Evolutionary conservation across 176 grass and related monocot genomes (phyloP).

Genomic region (Zea luxurians): DNA sequence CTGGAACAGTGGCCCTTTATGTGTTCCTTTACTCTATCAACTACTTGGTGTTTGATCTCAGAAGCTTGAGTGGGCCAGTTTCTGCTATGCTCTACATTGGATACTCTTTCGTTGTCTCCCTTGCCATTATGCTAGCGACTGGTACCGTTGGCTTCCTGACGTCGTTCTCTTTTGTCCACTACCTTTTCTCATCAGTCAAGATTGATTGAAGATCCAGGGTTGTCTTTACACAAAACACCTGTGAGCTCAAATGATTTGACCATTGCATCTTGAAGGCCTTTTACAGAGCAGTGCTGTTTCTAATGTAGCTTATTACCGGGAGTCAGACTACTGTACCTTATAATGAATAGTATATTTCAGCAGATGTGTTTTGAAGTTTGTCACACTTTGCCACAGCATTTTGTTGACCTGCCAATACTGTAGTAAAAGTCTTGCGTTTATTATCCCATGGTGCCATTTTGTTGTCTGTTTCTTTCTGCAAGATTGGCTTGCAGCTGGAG

Average conservation of each 20-base stretch:
- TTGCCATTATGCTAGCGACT: conserved; percentile 86
- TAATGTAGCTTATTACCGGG: conserved; percentile 46
- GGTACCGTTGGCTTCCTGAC: conserved; percentile 78
- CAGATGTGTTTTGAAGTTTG: conserved; percentile 30
- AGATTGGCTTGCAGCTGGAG: not conserved
- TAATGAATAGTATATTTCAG: conserved; percentile 36
- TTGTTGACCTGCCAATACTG: conserved; percentile 15
- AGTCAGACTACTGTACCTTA: conserved; percentile 39
- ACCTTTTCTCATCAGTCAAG: conserved; percentile 87
- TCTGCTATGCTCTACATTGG: conserved; percentile 81
- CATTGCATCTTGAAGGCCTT: conserved; percentile 31
- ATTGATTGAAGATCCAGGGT: conserved; percentile 62
- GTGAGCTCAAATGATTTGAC: conserved; percentile 31
- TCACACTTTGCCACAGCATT: conserved; percentile 10
- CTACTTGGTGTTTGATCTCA: conserved; percentile 84
- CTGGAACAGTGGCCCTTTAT: conserved; percentile 69
- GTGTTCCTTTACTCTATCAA: conserved; percentile 90
- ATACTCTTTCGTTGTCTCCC: conserved; percentile 72
- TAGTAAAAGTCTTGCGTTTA: not conserved
- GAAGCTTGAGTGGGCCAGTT: conserved; percentile 82
- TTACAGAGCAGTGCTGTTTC: conserved; percentile 12
- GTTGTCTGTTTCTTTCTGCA: conserved; percentile 3
- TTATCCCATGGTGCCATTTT: not conserved
- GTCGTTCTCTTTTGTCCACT: conserved; percentile 81
- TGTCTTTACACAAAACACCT: conserved; percentile 5